Base-by-base conservation (phyloP, 352 stramenopile genomes). In the Thraustochytrium striatum region DNA sequence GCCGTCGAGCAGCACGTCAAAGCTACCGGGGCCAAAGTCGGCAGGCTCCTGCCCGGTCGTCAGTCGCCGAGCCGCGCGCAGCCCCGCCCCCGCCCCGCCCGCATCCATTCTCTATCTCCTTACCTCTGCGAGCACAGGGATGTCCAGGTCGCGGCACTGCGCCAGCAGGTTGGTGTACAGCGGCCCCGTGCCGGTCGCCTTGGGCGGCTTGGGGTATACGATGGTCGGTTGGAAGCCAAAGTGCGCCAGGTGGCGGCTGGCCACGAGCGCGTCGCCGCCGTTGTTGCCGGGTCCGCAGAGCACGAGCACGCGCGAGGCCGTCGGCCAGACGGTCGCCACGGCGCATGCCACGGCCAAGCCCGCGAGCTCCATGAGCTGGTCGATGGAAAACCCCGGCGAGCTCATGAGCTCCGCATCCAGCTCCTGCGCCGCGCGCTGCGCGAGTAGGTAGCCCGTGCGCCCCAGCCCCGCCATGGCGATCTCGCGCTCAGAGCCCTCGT, bases 311-410 rank as follows among this genome's bases (percentile, higher is more conserved):
- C 84, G 84, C 33, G 79, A 53, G 53, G 61, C 57, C 16, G 61
- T 57, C 0, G 85, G 85, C 62, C 86, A 93, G 38, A 90, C 85
- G 72, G 95, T 89, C 35, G 84, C 82, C 57, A 98, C 86, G 1
- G 94, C 93, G 30, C 35, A 69, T 3, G 83, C 82, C 21, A 99
- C 94, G 82, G 91, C 92, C 9, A 98, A 85, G 2, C 96, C 97
- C 8, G 97, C 96, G 25, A 99, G 87, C 85, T 99, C 97, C 97
- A 99, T 99, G 25, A 99, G 87, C 86, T 99, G 95, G 72, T 98
- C 91, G 65, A 98, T 90, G 30, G 88, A 94, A 84, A 97, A 98
- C 1, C 92, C 92, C 59, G 68, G 82, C 32, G 79, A 87, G 32
- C 85, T 87, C 92, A 97, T 97, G 57, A 98, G 90, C 78, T 93